Base-by-base conservation (phyloP, 331 rosid species). In the Arachis monticola region DNA sequence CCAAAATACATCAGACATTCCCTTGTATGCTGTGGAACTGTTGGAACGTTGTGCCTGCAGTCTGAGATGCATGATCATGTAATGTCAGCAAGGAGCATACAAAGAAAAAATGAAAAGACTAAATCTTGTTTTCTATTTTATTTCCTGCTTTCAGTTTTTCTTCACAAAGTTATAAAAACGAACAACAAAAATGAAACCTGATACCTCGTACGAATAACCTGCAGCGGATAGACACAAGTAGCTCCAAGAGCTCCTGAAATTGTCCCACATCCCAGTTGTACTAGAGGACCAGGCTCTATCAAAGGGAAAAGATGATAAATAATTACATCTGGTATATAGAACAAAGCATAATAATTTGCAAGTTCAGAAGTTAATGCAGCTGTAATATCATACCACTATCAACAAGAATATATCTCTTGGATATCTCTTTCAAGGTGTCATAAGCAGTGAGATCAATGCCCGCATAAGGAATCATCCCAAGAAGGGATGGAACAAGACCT, bases 1-100 rank as follows among this genome's bases (percentile, higher is more conserved):
- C 96, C 91, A 78, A 71, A 90, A 90, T 64, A 86, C 96, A 82
- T 90, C 96, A 73, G 90, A 73, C 93, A 90, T 90, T 73, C 96
- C 96, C 61, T 47, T 83, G 85, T 90, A 88, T 40, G 85, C 88
- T 76, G 60, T 4, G 31, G 89, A 73, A 7, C 68, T 13, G 67
- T 85, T 85, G 51, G 79, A 42, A 55, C 73, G 88, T 68, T 90
- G 96, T 47, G 96, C 96, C 85, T 88, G 93, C 85, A 90, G 79
- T 84, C 96, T 90, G 86, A 77, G 72, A 85, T 81, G 27, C 45
- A 64, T 17, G 60, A 67, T 44, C 71, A 70, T 10, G 22, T 51
- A 69, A 51, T 31, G 47, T 79, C 65, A 85, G 70, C 71, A 72
- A 44, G 60, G 60, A 62, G 14, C 47, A 69, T 2, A 41, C 62